Evolutionary conservation across 352 stramenopile genomes (phyloP), one percentile per base, ranked within the genome.

Genomic region (Pythium pyrilobum): DNA sequence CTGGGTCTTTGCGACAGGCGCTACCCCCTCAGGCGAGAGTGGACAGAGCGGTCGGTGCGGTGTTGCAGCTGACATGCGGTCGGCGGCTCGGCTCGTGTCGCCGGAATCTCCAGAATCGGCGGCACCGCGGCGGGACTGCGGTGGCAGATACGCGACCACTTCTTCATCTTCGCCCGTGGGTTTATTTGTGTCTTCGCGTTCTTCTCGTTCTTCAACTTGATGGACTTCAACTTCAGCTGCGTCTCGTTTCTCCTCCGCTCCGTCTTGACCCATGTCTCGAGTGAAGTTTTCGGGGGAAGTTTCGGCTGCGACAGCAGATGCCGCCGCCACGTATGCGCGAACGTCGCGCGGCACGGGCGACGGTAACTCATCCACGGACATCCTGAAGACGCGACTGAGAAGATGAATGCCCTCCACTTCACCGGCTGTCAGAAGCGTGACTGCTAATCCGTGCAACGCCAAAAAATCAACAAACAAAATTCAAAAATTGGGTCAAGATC

Each of bases 321-420:
- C 23, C 12, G 25, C 34, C n/a, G 23, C 27, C 11, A 66, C 57
- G 50, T 83, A 83, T 1, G 46, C 56, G 15, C 71, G 70, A 23
- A 88, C 70, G 40, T 81, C 73, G n/a, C 47, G 40, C 6, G 77
- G 73, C 36, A 75, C 62, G 23, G 74, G 73, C 34, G 41, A 56
- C 21, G 73, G 71, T 28, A 88, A 60, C 52, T 77, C 67, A 16
- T 59, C 60, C 25, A 92, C 75, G 4, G 53, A 20, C 81, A 89
- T 92, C 44, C 78, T 81, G 37, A 92, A 89, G 20, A 89, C 73
- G 8, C 66, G 72, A 34, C 66, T 71, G 40, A 92, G 67, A 23
- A 86, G 58, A 15, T 75, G 53, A 46, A 92, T 69, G 8, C 68
- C 72, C 34, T 71, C 52, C 7, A 92, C 67, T 43, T 89, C 75